phyloP scores from a whole-genome alignment of 768 basidiomycete species.

The Russula compacta region DNA sequence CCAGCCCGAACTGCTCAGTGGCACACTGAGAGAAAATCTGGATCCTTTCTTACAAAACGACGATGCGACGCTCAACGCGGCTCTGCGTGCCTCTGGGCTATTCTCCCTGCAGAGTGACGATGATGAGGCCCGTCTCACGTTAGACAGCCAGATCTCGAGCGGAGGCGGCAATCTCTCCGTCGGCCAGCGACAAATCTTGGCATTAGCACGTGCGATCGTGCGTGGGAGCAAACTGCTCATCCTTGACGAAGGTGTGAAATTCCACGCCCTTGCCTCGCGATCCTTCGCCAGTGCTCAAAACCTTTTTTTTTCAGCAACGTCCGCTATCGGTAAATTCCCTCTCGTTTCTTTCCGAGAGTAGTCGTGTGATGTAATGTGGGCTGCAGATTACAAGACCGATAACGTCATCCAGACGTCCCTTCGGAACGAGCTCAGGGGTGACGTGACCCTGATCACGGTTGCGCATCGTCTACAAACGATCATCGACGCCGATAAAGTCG shows the following conservation, averaged over 20 bases:
- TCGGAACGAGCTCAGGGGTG: constrained; percentile 34
- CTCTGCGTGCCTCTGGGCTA: constrained; percentile 40
- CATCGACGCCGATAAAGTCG: constrained; percentile 54
- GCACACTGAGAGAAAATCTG: constrained; percentile 48
- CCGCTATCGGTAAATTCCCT: constrained; percentile 32
- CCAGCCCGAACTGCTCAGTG: constrained; percentile 44
- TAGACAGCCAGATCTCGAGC: constrained; percentile 37
- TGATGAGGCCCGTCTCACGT: constrained; percentile 32
- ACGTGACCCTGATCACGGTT: constrained; percentile 46
- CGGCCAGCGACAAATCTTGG: constrained; percentile 54
- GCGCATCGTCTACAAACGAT: constrained; percentile 52
- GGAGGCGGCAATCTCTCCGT: constrained; percentile 43
- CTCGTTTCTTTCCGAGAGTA: not conserved
- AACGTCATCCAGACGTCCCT: constrained; percentile 47
- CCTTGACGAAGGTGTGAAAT: constrained; percentile 41
- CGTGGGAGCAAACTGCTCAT: constrained; percentile 49
- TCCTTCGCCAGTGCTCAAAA: not conserved
- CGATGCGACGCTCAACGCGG: constrained; percentile 42
- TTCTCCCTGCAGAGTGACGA: constrained; percentile 32
- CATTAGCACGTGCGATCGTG: constrained; percentile 50
- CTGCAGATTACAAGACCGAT: constrained; percentile 47
- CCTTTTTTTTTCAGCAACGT: constrained; percentile 30
- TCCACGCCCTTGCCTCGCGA: not conserved
- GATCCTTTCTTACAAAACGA: constrained; percentile 51
- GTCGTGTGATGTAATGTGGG: not conserved